Percentiles rank a stretch among this genome's conserved stretches.
phyloP scores from a whole-genome alignment of 1,139 yeast species.

The Zygoascus meyerae region DNA sequence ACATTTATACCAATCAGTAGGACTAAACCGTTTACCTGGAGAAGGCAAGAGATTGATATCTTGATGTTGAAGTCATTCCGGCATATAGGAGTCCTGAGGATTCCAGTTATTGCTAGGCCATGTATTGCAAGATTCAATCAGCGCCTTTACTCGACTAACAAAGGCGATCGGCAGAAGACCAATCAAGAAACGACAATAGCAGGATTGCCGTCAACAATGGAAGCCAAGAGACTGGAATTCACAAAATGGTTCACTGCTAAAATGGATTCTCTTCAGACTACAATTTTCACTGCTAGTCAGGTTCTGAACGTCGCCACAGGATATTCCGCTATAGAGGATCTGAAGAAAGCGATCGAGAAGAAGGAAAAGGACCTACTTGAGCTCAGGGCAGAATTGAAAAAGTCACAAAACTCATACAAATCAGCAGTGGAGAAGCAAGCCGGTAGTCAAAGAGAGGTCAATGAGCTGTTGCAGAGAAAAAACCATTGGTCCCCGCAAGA shows the following conservation, averaged over 20 bases:
- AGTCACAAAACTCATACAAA: conserved; percentile 50
- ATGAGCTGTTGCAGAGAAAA: conserved; percentile 81
- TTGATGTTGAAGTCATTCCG: too few relatives aligned
- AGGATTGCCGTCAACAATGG: conserved; percentile 40
- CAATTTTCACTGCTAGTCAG: conserved; percentile 63
- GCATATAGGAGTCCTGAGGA: too few relatives aligned
- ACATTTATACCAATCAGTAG: not conserved
- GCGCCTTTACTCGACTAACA: too few relatives aligned
- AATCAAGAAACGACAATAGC: not conserved
- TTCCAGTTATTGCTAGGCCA: too few relatives aligned
- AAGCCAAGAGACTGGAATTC: conserved; percentile 41
- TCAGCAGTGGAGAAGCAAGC: conserved; percentile 63
- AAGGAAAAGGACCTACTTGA: conserved; percentile 43
- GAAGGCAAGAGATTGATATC: too few relatives aligned
- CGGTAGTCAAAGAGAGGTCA: conserved; percentile 75
- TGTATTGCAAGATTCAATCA: too few relatives aligned
- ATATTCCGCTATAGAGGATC: conserved; percentile 69
- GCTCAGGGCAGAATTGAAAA: conserved; percentile 46
- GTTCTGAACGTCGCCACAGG: conserved; percentile 91
- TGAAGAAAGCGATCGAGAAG: conserved; percentile 55
- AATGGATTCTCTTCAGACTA: conserved; percentile 59
- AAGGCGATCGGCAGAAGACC: not conserved
- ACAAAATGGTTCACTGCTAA: conserved; percentile 51
- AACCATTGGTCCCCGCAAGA: conserved; percentile 74
- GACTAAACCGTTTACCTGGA: too few relatives aligned